These are phyloP conservation scores for Aspergillus biplanus DNA, from an alignment of 495 filamentous ascomycete species.

Conservation along the genomic window DNA sequence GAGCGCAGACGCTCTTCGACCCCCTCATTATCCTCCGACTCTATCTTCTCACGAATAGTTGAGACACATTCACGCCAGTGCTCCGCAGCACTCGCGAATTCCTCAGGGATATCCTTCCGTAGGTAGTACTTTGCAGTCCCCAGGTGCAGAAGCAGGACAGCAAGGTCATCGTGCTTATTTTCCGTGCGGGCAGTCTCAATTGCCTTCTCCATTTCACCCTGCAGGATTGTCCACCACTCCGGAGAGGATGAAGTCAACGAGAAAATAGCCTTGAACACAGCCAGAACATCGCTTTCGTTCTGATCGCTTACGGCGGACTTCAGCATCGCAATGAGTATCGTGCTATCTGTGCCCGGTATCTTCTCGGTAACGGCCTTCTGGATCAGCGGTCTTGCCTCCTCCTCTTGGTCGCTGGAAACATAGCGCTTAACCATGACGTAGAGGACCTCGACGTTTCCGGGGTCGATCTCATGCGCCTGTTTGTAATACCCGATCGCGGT, in stretches of 20 bases:
- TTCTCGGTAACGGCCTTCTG: slow-evolving; percentile 14
- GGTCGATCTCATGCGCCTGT: slow-evolving; percentile 12
- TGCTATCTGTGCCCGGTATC: background rate
- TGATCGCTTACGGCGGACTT: background rate
- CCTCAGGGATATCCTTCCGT: slow-evolving; percentile 2
- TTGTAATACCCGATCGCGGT: background rate
- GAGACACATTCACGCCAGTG: slow-evolving; percentile 11
- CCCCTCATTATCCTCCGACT: background rate
- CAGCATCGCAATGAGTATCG: background rate
- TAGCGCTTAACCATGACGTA: slow-evolving; percentile 1
- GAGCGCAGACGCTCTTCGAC: background rate
- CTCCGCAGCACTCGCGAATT: background rate
- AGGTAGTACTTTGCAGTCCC: slow-evolving; percentile 14
- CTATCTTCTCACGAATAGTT: background rate
- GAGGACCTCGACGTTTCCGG: slow-evolving; percentile 5
- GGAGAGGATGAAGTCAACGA: slow-evolving; percentile 9
- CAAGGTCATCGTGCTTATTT: slow-evolving; percentile 7
- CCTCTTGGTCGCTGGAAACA: background rate
- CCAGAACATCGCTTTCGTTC: background rate
- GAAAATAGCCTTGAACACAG: slow-evolving; percentile 8
- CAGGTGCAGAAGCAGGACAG: slow-evolving; percentile 7
- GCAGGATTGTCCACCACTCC: slow-evolving; percentile 13
- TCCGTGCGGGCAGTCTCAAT: slow-evolving; percentile 14
- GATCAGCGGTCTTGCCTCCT: slow-evolving; percentile 14
- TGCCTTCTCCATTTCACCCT: slow-evolving; percentile 10